These are phyloP conservation scores for Isoetes taiwanensis DNA, from an alignment of 75 land plant genomes.

Conservation along the genomic window DNA sequence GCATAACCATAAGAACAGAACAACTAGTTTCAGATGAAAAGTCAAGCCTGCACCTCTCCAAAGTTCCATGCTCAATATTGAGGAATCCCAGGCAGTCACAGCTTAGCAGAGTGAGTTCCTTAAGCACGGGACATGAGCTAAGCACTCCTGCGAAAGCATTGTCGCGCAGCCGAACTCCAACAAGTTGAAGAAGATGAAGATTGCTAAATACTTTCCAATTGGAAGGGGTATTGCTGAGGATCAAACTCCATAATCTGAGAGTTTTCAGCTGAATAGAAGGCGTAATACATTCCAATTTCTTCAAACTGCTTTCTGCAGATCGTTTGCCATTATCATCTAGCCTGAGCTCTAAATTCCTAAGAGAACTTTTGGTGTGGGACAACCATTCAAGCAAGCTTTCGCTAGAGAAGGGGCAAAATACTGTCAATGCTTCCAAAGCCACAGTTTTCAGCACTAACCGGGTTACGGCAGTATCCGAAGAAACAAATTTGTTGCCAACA, in stretches of 20 bases:
- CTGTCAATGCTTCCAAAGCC: constrained; percentile 40
- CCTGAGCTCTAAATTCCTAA: constrained; percentile 56
- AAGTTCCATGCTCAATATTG: constrained; percentile 31
- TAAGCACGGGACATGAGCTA: constrained; percentile 47
- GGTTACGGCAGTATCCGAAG: constrained; percentile 11
- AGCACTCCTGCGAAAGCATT: constrained; percentile 27
- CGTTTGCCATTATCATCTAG: constrained; percentile 35
- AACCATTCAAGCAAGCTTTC: constrained; percentile 49
- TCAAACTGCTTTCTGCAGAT: constrained; percentile 5
- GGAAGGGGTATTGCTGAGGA: constrained; percentile 30
- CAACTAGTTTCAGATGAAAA: constrained; percentile 47
- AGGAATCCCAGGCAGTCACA: constrained; percentile 46
- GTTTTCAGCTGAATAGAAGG: constrained; percentile 29
- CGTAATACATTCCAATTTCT: constrained; percentile 35
- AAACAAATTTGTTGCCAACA: constrained; percentile 17
- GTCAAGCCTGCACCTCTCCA: constrained; percentile 62
- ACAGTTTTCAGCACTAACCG: constrained; percentile 31
- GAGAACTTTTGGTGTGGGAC: constrained; percentile 8
- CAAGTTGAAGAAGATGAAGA: constrained; percentile 41
- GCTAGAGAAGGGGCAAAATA: constrained; percentile 54
- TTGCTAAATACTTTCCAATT: constrained; percentile 37
- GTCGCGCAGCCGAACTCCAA: constrained; percentile 46
- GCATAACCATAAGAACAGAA: constrained; percentile 28
- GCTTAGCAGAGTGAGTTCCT: constrained; percentile 37
- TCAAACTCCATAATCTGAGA: constrained; percentile 61